phyloP scores from a whole-genome alignment of 2,329 filamentous ascomycete genomes.

The Colletotrichum liriopes region DNA sequence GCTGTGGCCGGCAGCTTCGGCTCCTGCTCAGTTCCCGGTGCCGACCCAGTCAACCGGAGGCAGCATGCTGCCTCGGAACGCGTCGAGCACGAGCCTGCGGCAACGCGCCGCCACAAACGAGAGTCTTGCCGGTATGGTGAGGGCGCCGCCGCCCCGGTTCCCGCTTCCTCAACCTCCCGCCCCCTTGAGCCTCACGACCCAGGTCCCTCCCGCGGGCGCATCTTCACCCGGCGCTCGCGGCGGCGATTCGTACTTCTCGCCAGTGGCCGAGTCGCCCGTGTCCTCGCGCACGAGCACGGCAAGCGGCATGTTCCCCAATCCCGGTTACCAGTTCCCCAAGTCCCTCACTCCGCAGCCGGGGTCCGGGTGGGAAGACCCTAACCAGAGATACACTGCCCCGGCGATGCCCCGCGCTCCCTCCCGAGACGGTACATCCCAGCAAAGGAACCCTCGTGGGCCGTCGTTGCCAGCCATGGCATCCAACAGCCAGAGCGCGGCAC shows the following conservation, averaged over 20 bases:
- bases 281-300: slow-evolving; percentile 83
- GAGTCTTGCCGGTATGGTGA: slow-evolving; percentile 71
- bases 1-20: slow-evolving; percentile 53
- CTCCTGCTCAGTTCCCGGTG: slow-evolving; percentile 55
- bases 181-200: slow-evolving; percentile 79
- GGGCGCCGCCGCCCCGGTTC: slow-evolving; percentile 80
- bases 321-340: slow-evolving; percentile 80
- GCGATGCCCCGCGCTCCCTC: slow-evolving; percentile 87
- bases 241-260: slow-evolving; percentile 95
- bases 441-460: slow-evolving; percentile 80
- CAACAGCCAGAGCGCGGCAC: slow-evolving; percentile 67
- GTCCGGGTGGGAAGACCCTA: slow-evolving; percentile 80
- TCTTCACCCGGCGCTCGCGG: slow-evolving; percentile 74
- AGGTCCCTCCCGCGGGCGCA: slow-evolving; percentile 56
- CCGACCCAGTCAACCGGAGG: slow-evolving; percentile 53
- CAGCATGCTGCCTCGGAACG: slow-evolving; percentile 72
- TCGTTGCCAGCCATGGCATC: slow-evolving; percentile 82
- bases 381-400: slow-evolving; percentile 89
- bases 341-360: slow-evolving; percentile 77
- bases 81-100: slow-evolving; percentile 82
- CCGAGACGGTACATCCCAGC: slow-evolving; percentile 77
- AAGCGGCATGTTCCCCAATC: slow-evolving; percentile 77
- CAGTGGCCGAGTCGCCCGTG: slow-evolving; percentile 83
- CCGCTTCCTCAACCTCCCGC: slow-evolving; percentile 73
- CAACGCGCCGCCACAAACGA: slow-evolving; percentile 84